Conservation (phyloP, 129 eudicot genomes). For the Helichrysum umbraculigerum region DNA sequence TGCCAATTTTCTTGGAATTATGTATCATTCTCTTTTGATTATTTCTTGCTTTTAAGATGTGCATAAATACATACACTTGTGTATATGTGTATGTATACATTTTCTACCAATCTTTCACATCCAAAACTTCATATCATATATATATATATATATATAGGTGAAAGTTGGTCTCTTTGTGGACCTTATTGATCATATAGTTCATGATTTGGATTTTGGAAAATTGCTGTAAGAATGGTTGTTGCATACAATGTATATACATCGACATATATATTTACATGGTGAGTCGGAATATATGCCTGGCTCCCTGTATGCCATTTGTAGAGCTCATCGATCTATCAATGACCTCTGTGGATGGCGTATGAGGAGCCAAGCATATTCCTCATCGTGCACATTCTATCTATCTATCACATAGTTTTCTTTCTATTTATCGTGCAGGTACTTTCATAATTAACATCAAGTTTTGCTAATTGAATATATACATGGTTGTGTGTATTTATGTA, state of each 20-base stretch:
- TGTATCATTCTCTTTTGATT: constrained; percentile 3
- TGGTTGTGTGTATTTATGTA: not conserved
- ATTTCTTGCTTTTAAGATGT: not conserved
- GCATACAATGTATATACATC: not conserved
- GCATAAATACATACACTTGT: too few relatives aligned
- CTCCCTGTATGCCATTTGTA: constrained; percentile 96
- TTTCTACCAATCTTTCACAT: not conserved
- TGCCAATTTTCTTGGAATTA: constrained; percentile 36
- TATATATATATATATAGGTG: too few relatives aligned
- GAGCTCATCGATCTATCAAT: constrained; percentile 51
- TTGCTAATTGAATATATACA: not conserved
- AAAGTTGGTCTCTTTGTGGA: not conserved
- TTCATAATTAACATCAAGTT: too few relatives aligned
- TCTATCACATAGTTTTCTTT: too few relatives aligned
- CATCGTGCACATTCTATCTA: not conserved
- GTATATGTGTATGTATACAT: not conserved
- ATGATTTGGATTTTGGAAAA: not conserved
- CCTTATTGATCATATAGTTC: not conserved
- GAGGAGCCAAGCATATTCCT: constrained; percentile 89
- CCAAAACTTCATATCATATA: not conserved
- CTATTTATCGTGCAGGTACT: not conserved
- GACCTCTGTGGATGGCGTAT: constrained; percentile 85
- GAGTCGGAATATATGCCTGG: constrained; percentile 66
- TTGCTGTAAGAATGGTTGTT: too few relatives aligned
- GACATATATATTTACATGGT: not conserved